Conservation (phyloP, 1,284 basidiomycete genomes). For the Tremellales sp. region DNA sequence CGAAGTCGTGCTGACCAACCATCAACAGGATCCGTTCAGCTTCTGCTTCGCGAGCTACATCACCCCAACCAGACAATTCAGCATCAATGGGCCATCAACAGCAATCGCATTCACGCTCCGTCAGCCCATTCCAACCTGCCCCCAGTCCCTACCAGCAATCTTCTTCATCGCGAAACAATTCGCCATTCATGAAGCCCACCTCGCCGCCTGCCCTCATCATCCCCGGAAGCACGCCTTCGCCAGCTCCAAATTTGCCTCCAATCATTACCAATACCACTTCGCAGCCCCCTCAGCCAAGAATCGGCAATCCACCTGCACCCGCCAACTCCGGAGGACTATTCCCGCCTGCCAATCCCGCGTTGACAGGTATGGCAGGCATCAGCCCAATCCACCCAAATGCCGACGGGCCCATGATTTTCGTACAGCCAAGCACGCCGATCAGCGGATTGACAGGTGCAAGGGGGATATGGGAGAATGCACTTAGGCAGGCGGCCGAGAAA, state of each 20-base stretch:
- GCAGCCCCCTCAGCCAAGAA: constrained; percentile 3
- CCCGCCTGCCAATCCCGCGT: constrained; percentile 38
- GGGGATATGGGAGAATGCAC: constrained; percentile 43
- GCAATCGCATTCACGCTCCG: background rate
- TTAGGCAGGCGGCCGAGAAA: constrained; percentile 26
- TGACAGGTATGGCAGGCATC: constrained; percentile 47
- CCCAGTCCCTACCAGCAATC: background rate
- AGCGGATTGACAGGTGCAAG: constrained; percentile 42
- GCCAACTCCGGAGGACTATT: constrained; percentile 24
- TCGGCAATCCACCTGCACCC: constrained; percentile 5
- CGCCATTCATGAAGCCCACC: constrained; percentile 43
- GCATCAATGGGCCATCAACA: no score
- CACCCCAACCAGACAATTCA: background rate
- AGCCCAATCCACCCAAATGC: constrained; percentile 43
- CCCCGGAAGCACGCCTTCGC: constrained; percentile 35
- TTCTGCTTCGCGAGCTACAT: background rate
- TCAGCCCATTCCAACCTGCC: background rate
- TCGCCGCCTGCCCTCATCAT: constrained; percentile 47
- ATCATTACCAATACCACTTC: constrained; percentile 20
- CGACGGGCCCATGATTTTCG: constrained; percentile 48
- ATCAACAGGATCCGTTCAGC: background rate
- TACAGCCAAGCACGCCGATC: constrained; percentile 50
- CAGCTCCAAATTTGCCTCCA: constrained; percentile 26
- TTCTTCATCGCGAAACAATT: constrained; percentile 6
- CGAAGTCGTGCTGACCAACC: background rate